These are phyloP conservation scores for Coniella vitis DNA, from an alignment of 2,329 filamentous ascomycete species.

Conservation along the genomic window DNA sequence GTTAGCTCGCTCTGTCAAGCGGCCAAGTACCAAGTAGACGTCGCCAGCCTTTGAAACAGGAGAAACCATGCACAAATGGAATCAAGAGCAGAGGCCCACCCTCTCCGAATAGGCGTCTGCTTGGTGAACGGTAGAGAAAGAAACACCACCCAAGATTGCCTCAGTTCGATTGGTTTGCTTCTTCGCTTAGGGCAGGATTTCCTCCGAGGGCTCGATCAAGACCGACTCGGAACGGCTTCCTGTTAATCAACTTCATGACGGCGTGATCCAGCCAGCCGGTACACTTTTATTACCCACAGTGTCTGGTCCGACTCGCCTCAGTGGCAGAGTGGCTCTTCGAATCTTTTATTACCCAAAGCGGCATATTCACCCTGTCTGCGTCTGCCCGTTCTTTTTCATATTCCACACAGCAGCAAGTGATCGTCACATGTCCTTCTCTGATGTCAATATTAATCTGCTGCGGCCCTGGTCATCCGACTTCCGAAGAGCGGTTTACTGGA, in stretches of 20 bases:
- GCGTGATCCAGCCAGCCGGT: slow-evolving; percentile 10
- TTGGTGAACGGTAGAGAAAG: neutral
- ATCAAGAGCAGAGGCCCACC: neutral
- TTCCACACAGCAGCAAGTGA: neutral
- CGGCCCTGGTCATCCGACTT: neutral
- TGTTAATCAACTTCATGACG: slow-evolving; percentile 1
- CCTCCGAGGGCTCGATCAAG: slow-evolving; percentile 2
- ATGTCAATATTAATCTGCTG: neutral
- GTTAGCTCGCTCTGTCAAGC: neutral
- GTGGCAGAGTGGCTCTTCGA: neutral
- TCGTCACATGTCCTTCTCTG: slow-evolving; percentile 3
- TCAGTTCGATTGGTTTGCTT: slow-evolving; percentile 2
- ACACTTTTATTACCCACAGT: neutral
- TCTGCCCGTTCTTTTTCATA: neutral
- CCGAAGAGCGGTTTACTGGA: neutral
- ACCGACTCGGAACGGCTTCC: slow-evolving; percentile 11
- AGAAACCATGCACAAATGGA: slow-evolving; percentile 3
- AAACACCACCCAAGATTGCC: neutral
- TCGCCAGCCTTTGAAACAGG: slow-evolving; percentile 9
- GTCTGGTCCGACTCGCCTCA: neutral
- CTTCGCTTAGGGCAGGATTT: slow-evolving; percentile 4
- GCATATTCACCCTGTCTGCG: neutral
- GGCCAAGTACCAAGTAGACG: neutral
- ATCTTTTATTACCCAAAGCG: neutral
- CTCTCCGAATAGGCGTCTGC: neutral